Evolutionary conservation across 306 rosid species (phyloP).

Genomic region (Inga laurina): DNA sequence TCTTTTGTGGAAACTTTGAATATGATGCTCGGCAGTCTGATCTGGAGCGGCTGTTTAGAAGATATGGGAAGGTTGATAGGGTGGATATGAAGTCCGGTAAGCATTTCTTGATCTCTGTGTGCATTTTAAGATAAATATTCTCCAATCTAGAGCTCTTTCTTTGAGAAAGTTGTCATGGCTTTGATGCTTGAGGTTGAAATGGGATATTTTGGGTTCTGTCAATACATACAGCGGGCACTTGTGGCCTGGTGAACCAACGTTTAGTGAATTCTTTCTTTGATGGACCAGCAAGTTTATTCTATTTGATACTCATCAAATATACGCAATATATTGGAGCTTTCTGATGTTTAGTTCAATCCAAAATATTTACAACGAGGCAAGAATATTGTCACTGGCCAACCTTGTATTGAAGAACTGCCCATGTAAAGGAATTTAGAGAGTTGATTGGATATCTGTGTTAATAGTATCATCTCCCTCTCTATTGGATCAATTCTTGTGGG

Average conservation of each 20-base stretch:
- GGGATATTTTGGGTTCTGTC: not conserved
- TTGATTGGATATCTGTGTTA: not conserved
- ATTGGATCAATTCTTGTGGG: slow-evolving; percentile 10
- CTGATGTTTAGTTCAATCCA: not conserved
- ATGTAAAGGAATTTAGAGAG: slow-evolving; percentile 4
- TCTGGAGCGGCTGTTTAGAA: slow-evolving; percentile 85
- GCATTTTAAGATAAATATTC: slow-evolving; percentile 7
- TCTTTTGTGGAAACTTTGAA: slow-evolving; percentile 94
- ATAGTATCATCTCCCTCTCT: slow-evolving; percentile 7
- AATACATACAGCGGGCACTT: not conserved
- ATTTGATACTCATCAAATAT: not conserved
- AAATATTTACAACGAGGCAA: not conserved
- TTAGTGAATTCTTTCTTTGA: not conserved
- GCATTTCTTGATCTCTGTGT: slow-evolving; percentile 33
- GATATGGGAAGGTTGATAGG: slow-evolving; percentile 96
- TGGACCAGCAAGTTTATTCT: not conserved
- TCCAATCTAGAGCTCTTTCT: not conserved
- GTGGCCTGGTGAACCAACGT: not conserved
- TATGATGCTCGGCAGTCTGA: slow-evolving; percentile 92
- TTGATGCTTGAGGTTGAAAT: slow-evolving; percentile 23
- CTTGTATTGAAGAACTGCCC: slow-evolving; percentile 4
- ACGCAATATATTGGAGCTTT: not conserved
- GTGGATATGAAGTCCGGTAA: slow-evolving; percentile 99
- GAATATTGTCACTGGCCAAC: slow-evolving; percentile 10
- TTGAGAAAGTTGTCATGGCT: not conserved